Evolutionary conservation across 2,329 filamentous ascomycete species (phyloP), one percentile per base, ranked within the genome.

Genomic region (Hypoxylon sp.): DNA sequence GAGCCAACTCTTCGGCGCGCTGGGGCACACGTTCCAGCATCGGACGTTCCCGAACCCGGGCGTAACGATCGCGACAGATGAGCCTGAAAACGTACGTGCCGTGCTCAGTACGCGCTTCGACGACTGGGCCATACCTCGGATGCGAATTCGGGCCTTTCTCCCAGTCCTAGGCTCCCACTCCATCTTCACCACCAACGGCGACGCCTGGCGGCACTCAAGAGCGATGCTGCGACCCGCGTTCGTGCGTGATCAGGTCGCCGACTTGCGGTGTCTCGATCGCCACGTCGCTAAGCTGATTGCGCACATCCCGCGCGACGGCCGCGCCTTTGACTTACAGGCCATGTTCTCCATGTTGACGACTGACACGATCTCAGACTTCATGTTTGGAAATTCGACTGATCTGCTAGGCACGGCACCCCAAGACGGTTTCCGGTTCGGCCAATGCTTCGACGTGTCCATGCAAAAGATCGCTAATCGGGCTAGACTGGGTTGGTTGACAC

Each of bases 201-300:
- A 76, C 14, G 79, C 80, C 31, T 90, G 88, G 88, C 82, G 85
- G 47, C 79, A 82, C n/a, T 82, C 83, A 0, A 80, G 86, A 10
- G 80, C 83, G 5, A 80, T 88, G 73, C 80, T 90, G 19, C 79
- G 86, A 14, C 87, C 87, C 0, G 83, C 84, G 70, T 88, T 88
- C 67, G 81, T 84, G 17, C 79, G 84, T 17, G 82, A 86, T 65
- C 85, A 87, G 76, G 82, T 88, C 37, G 89, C 90, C 37, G 91
- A 95, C 77, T 83, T 95, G 24, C 84, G 89, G 39, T 88, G 90
- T 50, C 90, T 94, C 71, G 92, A 94, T 75, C 82, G 84, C 17
- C 92, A 95, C 77, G 84, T 92, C 11, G 81, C 86, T 60, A 84
- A 87, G 42, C 81, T 90, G 47, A 80, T 94, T 57, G 80, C 86